phyloP scores from a whole-genome alignment of 2,329 filamentous ascomycete species.

The Zarea fungicola region DNA sequence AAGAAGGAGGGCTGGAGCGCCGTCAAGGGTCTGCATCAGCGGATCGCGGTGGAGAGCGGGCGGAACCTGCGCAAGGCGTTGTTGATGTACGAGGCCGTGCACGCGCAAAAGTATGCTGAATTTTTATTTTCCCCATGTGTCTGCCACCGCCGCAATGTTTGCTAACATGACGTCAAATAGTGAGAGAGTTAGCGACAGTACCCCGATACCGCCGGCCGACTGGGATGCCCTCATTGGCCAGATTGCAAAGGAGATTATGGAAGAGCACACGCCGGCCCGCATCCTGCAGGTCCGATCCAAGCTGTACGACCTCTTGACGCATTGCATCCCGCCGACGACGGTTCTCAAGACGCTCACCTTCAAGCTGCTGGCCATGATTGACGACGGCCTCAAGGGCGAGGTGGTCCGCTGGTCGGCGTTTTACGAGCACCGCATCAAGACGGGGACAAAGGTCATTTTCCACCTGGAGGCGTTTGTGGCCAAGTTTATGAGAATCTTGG shows the following conservation, averaged over 20 bases:
- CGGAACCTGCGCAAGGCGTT: conserved; percentile 85
- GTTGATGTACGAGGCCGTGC: conserved; percentile 94
- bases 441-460: conserved; percentile 93
- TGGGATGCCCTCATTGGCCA: conserved; percentile 91
- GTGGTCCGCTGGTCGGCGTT: conserved; percentile 95
- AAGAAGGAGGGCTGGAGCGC: conserved; percentile 81
- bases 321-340: conserved; percentile 93
- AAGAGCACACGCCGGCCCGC: conserved; percentile 83
- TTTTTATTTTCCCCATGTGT: background rate
- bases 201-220: conserved; percentile 87
- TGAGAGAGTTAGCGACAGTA: conserved; percentile 83
- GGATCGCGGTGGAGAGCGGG: conserved; percentile 86
- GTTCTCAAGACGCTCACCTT: conserved; percentile 94
- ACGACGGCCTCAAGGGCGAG: conserved; percentile 84
- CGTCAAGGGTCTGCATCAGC: conserved; percentile 68
- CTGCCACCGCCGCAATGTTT: background rate
- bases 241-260: conserved; percentile 88
- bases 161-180: conserved; percentile 45
- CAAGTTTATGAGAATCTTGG: conserved; percentile 94
- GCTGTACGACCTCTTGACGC: conserved; percentile 93
- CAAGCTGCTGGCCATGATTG: conserved; percentile 80
- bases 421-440: conserved; percentile 91
- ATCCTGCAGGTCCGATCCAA: conserved; percentile 86
- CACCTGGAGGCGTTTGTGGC: conserved; percentile 97
- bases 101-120: conserved; percentile 81